A percentile compares a stretch with the other conserved stretches of the same genome.
Conservation (phyloP, 345 rosid genomes). For the Leavenworthia alabamica region DNA sequence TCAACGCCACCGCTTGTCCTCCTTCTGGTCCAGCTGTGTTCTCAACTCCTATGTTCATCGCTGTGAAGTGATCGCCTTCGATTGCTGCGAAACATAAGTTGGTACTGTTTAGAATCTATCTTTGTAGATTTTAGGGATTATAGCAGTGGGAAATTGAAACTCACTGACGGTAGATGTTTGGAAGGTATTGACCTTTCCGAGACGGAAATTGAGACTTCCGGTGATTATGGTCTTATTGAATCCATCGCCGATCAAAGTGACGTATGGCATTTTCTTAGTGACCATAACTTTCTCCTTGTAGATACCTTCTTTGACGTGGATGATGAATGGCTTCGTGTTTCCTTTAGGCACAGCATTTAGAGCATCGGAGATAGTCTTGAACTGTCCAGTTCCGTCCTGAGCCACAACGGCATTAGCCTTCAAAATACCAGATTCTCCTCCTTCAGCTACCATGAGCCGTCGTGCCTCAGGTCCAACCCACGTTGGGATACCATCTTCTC, state of each 20-base stretch:
- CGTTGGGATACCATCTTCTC: conserved; percentile 34
- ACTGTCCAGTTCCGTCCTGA: conserved; percentile 66
- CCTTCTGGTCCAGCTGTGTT: conserved; percentile 58
- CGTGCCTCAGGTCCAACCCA: conserved; percentile 42
- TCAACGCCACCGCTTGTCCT: conserved; percentile 67
- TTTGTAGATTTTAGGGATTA: neutral
- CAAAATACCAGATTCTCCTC: conserved; percentile 8
- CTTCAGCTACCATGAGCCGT: conserved; percentile 30
- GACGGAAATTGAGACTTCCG: conserved; percentile 38
- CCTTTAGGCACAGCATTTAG: conserved; percentile 39
- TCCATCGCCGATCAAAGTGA: conserved; percentile 75
- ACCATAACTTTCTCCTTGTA: conserved; percentile 51
- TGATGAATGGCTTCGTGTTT: conserved; percentile 35
- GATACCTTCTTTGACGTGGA: conserved; percentile 62
- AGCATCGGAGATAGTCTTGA: conserved; percentile 49
- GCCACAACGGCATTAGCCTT: conserved; percentile 56
- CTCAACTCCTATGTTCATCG: conserved; percentile 60
- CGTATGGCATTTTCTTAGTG: conserved; percentile 23
- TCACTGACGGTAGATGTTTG: conserved; percentile 57
- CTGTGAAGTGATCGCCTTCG: conserved; percentile 48
- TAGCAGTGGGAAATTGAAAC: conserved; percentile 7
- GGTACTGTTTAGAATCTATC: neutral
- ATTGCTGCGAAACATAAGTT: conserved; percentile 30
- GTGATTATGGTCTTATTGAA: conserved; percentile 55
- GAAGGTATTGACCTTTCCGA: conserved; percentile 44